Base-by-base conservation (phyloP, 305 asterid species). In the Solanum chacoense region DNA sequence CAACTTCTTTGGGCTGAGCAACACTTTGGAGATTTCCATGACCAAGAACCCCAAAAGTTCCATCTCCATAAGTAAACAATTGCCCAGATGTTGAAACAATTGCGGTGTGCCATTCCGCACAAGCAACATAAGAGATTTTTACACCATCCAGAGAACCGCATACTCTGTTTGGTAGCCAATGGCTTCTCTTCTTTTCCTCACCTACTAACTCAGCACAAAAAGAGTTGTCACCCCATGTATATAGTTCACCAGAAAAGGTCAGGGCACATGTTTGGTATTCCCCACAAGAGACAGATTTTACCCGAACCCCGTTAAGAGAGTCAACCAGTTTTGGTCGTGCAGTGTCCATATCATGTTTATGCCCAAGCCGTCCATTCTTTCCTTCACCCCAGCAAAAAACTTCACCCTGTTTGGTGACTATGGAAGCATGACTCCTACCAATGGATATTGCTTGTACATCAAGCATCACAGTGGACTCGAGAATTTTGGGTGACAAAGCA, bases 381-480 rank as follows among this genome's bases (percentile, higher is more conserved):
- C 93, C 95, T 87, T 93, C 94, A 40, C 95, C 95, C 95, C 95
- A 93, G 72, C 92, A 90, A 76, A 91, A 93, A 40, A 93, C 91
- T 79, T 93, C 95, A 11, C 95, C 95, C 86, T 93, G 95, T 86
- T 91, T 91, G 67, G 94, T 93, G 78, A 88, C 90, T 28, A 93
- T 10, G 83, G 94, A 92, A 36, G 94, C 95, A 77, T 93, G 95
- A 67, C 89, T 93, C 40, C 88, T 87, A 40, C 92, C 94, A 13
- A 93, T 89, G 88, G 93, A 91, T 50, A 93, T 73, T 32, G 91
- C 75, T 75, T 83, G 90, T n/a, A 92, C 90, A 84, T 93, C 95
- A 32, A 92, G 92, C 95, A 93, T 93, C 88, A 89, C 37, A 31
- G 93, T 90, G 22, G 94, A 93, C 38, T 93, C 95, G 36, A 92